A percentile compares a stretch with the other conserved stretches of the same genome.
Evolutionary conservation across 2,329 filamentous ascomycete genomes (phyloP).

Genomic region (Alternaria sp.): DNA sequence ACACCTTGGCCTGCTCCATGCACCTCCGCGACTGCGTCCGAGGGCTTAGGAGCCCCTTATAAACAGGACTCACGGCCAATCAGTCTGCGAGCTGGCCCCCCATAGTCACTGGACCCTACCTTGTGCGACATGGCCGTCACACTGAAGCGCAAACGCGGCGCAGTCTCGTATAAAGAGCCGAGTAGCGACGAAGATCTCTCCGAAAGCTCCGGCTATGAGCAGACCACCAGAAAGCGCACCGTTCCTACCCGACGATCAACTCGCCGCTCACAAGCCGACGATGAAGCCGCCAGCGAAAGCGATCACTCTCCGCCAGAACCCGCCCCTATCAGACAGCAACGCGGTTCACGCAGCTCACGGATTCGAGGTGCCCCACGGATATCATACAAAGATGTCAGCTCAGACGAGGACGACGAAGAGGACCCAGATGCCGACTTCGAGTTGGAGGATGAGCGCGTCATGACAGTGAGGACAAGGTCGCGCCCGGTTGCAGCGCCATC

Average conservation of each 20-base stretch:
- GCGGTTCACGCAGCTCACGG: slow-evolving; percentile 9
- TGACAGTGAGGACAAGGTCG: slow-evolving; percentile 15
- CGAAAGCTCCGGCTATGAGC: slow-evolving; percentile 24
- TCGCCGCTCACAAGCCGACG: slow-evolving; percentile 28
- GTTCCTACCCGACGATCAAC: slow-evolving; percentile 33
- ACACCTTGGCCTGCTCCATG: slow-evolving; percentile 1
- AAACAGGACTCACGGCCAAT: not conserved
- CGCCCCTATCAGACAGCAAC: slow-evolving; percentile 1
- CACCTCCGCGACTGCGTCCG: not conserved
- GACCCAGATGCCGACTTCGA: slow-evolving; percentile 38
- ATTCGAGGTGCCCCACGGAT: slow-evolving; percentile 24
- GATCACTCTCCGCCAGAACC: slow-evolving; percentile 9
- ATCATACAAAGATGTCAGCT: slow-evolving; percentile 44
- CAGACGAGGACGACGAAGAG: slow-evolving; percentile 26
- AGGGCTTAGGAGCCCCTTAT: slow-evolving; percentile 9
- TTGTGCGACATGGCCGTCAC: slow-evolving; percentile 32
- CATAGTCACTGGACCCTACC: not conserved
- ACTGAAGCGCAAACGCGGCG: slow-evolving; percentile 45
- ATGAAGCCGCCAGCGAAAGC: slow-evolving; percentile 19
- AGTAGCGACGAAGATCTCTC: slow-evolving; percentile 43
- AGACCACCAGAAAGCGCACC: slow-evolving; percentile 16
- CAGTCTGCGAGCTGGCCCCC: not conserved
- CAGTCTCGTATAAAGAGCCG: slow-evolving; percentile 47
- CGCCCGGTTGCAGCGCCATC: slow-evolving; percentile 10
- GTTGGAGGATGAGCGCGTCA: slow-evolving; percentile 19